A percentile compares a stretch with the other conserved stretches of the same genome.
Evolutionary conservation across 805 yeast genomes (phyloP).

Genomic region (Yamadazyma philogaea): DNA sequence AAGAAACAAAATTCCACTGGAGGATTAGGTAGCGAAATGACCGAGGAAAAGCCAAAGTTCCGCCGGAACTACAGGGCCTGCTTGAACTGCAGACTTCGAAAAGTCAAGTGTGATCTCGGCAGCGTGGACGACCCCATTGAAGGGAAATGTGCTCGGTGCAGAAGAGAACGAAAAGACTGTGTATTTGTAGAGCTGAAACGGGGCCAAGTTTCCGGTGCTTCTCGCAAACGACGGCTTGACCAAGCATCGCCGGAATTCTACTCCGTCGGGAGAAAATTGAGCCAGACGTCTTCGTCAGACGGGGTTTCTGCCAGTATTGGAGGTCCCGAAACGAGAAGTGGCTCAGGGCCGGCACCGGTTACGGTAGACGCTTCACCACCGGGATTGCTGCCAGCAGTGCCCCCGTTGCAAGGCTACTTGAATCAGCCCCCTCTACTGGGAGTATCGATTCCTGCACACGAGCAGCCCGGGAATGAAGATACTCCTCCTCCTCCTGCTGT

Average conservation of each 20-base stretch:
- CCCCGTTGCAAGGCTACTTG: not conserved
- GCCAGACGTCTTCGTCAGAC: not conserved
- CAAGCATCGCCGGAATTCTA: not conserved
- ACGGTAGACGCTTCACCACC: not conserved
- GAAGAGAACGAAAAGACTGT: slow-evolving; percentile 79
- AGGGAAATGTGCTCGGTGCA: slow-evolving; percentile 85
- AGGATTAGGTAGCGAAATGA: not conserved
- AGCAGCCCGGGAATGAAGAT: too few species aligned
- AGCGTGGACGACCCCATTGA: slow-evolving; percentile 64
- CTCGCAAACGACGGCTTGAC: not conserved
- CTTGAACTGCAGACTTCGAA: slow-evolving; percentile 76
- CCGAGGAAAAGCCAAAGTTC: slow-evolving; percentile 28
- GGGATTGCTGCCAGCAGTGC: not conserved
- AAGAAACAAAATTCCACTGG: too few species aligned
- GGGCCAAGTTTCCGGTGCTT: slow-evolving; percentile 21
- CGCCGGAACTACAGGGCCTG: slow-evolving; percentile 80
- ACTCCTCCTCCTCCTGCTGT: too few species aligned
- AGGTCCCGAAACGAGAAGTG: not conserved
- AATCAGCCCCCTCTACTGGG: not conserved
- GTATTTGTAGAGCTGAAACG: slow-evolving; percentile 49
- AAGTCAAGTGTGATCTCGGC: slow-evolving; percentile 85
- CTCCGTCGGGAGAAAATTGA: not conserved
- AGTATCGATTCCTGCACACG: not conserved
- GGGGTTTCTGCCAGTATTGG: not conserved
- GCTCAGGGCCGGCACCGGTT: not conserved